phyloP scores from a whole-genome alignment of 2,329 filamentous ascomycete genomes.

The Capronia americana region DNA sequence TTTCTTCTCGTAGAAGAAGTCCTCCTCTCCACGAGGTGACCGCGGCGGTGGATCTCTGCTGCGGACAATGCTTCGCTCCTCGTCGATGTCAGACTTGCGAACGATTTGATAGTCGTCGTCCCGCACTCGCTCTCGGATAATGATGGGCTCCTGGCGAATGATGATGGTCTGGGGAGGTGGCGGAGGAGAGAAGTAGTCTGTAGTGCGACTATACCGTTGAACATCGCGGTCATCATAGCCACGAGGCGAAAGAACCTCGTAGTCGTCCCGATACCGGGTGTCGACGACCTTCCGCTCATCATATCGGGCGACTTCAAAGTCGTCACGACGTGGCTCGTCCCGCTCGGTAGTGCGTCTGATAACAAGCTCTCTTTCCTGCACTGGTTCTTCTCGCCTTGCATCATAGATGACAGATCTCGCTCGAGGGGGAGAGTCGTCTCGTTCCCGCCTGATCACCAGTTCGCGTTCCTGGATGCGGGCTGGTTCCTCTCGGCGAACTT shows the following conservation, averaged over 20 bases:
- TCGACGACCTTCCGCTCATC: constrained; percentile 50
- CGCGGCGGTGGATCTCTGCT: constrained; percentile 38
- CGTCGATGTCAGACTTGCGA: constrained; percentile 63
- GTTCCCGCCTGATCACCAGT: constrained; percentile 35
- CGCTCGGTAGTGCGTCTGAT: constrained; percentile 55
- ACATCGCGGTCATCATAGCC: constrained; percentile 50
- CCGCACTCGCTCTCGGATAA: constrained; percentile 59
- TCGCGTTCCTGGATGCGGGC: constrained; percentile 35
- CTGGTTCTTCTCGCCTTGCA: constrained; percentile 44
- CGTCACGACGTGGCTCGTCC: constrained; percentile 59
- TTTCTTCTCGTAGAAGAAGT: constrained; percentile 42
- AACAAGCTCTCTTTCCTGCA: constrained; percentile 51
- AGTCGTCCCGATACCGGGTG: constrained; percentile 51
- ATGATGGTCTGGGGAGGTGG: constrained; percentile 55
- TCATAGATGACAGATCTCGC: constrained; percentile 44
- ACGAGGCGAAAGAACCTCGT: constrained; percentile 49
- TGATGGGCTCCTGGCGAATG: constrained; percentile 62
- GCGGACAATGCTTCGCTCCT: constrained; percentile 49
- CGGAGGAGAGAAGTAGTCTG: constrained; percentile 59
- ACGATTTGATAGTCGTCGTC: constrained; percentile 66
- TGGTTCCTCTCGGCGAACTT: constrained; percentile 39
- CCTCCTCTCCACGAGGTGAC: constrained; percentile 38
- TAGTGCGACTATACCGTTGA: constrained; percentile 59
- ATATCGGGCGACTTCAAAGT: constrained; percentile 41
- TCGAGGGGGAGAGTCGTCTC: constrained; percentile 34